These are phyloP conservation scores for Heracleum sosnowskyi DNA, from an alignment of 129 eudicot genomes.

Conservation along the genomic window DNA sequence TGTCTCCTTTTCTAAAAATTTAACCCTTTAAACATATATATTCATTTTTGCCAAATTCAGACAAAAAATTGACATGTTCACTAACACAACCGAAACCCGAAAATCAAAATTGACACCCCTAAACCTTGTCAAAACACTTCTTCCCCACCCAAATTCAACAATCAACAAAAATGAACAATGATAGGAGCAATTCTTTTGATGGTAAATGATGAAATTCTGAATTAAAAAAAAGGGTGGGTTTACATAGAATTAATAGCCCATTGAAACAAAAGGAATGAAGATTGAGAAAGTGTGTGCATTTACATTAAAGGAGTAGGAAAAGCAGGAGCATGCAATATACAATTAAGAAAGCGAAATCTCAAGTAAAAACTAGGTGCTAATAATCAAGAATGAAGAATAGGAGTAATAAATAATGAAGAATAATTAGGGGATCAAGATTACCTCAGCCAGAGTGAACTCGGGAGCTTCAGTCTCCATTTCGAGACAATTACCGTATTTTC, in stretches of 20 bases:
- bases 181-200: no score
- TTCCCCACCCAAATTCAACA: not conserved
- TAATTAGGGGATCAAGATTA: not conserved
- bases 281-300: not conserved
- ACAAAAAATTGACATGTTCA: not conserved
- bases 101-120: no score
- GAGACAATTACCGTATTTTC: not conserved
- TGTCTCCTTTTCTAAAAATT: not conserved
- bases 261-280: no score
- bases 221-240: not conserved
- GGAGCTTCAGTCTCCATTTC: constrained; percentile 20
- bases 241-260: not conserved
- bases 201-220: not conserved
- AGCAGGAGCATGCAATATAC: not conserved
- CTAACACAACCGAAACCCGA: not conserved
- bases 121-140: no score
- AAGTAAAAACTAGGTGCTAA: not conserved
- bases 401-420: not conserved
- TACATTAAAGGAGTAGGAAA: no score
- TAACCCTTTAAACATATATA: not conserved
- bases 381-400: no score
- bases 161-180: not conserved
- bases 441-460: constrained; percentile 68
- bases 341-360: not conserved
- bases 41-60: not conserved